A percentile compares a stretch with the other conserved stretches of the same genome.
phyloP scores from a whole-genome alignment of 73 alveolate genomes.

The Paramecium caudatum region DNA sequence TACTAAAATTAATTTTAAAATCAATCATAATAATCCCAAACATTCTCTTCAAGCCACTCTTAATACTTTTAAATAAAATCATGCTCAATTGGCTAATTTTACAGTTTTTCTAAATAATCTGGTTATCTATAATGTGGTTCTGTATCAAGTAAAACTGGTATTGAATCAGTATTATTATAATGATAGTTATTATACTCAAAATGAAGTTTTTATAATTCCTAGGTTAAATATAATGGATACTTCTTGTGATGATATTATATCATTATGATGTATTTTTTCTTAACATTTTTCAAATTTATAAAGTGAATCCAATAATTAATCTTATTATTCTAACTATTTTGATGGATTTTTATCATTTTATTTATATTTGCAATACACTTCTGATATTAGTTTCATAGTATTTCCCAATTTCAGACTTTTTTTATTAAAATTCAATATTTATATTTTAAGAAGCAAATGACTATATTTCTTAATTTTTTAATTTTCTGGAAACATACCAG shows the following conservation, averaged over 20 bases:
- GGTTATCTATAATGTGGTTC: conserved; percentile 41
- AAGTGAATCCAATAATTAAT: conserved; percentile 38
- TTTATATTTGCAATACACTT: conserved; percentile 64
- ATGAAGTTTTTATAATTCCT: conserved; percentile 68
- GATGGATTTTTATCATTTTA: conserved; percentile 23
- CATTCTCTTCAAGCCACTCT: conserved; percentile 88
- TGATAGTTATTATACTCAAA: conserved; percentile 72
- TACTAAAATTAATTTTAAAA: neutral
- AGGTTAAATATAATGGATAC: neutral
- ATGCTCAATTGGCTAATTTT: conserved; percentile 53
- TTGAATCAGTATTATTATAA: conserved; percentile 66
- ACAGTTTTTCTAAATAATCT: conserved; percentile 42
- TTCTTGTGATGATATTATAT: conserved; percentile 47
- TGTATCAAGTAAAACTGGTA: neutral
- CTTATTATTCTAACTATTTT: conserved; percentile 23
- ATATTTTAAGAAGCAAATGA: conserved; percentile 55
- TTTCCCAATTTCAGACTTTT: conserved; percentile 69
- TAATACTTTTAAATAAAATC: conserved; percentile 81
- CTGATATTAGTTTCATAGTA: conserved; percentile 71
- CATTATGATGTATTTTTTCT: conserved; percentile 24
- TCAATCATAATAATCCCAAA: conserved; percentile 89
- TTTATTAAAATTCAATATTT: conserved; percentile 66
- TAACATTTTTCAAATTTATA: conserved; percentile 70
- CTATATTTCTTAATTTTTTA: conserved; percentile 68
- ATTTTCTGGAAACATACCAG: conserved; percentile 66